These are phyloP conservation scores for Xylaria scruposa DNA, from an alignment of 495 filamentous ascomycete genomes.

Conservation along the genomic window DNA sequence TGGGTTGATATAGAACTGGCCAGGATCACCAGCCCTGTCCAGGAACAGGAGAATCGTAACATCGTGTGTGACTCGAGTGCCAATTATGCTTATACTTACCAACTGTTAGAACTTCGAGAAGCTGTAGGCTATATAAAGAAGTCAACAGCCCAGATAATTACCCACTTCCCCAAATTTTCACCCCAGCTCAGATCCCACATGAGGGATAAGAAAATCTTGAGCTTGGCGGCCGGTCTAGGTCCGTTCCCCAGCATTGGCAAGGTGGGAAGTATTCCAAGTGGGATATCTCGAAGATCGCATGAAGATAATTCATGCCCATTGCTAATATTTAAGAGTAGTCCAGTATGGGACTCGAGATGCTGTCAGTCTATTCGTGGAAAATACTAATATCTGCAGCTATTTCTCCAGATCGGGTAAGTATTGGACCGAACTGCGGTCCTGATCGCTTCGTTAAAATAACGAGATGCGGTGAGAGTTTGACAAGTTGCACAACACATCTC, in stretches of 20 bases:
- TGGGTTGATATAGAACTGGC: neutral
- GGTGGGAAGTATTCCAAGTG: neutral
- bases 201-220: neutral
- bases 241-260: constrained; percentile 10
- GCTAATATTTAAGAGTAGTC: neutral
- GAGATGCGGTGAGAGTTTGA: neutral
- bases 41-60: neutral
- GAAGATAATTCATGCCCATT: neutral
- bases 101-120: neutral
- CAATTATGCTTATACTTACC: neutral
- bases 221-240: constrained; percentile 17
- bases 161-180: neutral
- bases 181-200: neutral
- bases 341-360: neutral
- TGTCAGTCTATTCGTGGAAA: constrained; percentile 14
- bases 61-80: neutral
- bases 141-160: neutral
- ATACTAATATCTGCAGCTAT: neutral
- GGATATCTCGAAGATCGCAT: neutral
- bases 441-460: neutral
- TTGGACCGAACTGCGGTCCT: constrained; percentile 4
- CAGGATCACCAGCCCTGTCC: constrained; percentile 3
- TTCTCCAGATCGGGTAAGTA: constrained; percentile 14
- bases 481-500: neutral
- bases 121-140: neutral